Evolutionary conservation across 345 rosid genomes (phyloP).

Genomic region (Citrus unshiu): DNA sequence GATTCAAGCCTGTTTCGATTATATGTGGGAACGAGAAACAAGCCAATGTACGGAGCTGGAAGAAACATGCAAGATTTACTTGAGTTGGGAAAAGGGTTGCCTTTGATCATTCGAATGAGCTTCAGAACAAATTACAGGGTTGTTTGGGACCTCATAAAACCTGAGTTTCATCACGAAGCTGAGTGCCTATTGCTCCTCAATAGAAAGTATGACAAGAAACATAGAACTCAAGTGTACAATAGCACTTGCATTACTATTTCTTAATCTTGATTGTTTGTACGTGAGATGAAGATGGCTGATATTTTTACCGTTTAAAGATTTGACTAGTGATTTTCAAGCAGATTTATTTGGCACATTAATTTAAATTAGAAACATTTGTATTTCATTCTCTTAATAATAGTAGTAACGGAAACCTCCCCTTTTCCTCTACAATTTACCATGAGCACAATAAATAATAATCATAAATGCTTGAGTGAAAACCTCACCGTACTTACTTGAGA

Average conservation of each 20-base stretch:
- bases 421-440: too few relatives aligned
- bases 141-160: constrained; percentile 54
- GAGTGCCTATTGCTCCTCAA: constrained; percentile 50
- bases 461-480: too few relatives aligned
- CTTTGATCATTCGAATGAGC: constrained; percentile 40
- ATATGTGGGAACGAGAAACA: constrained; percentile 54
- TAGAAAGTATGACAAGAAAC: constrained; percentile 28
- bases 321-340: too few relatives aligned
- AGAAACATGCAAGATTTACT: constrained; percentile 74
- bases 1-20: constrained; percentile 38
- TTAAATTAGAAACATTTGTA: too few relatives aligned
- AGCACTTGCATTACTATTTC: constrained; percentile 30
- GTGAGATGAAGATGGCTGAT: neutral
- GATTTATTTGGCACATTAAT: too few relatives aligned
- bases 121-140: constrained; percentile 48
- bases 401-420: too few relatives aligned
- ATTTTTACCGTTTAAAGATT: too few relatives aligned
- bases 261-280: neutral
- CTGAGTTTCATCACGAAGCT: constrained; percentile 45
- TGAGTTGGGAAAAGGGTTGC: constrained; percentile 61
- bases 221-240: constrained; percentile 30
- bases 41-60: constrained; percentile 87
- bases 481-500: too few relatives aligned
- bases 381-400: too few relatives aligned
- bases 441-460: too few relatives aligned